Base-by-base conservation (phyloP, 2,329 filamentous ascomycete species). In the Alternaria ventricosa region DNA sequence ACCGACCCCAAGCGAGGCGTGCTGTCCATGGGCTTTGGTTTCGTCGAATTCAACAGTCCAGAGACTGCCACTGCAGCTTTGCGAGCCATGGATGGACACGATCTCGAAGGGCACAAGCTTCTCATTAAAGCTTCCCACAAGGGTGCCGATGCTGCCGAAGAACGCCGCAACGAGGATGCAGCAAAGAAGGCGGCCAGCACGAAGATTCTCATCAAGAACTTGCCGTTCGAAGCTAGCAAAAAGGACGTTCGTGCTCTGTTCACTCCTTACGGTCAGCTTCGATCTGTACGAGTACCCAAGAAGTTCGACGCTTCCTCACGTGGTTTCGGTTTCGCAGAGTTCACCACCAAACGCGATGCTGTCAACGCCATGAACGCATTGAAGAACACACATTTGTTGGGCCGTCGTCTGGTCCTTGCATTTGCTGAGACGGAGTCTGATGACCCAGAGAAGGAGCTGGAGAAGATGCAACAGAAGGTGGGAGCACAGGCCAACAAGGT, bases 191-290 rank as follows among this genome's bases (percentile, higher is more conserved):
- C 88, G 55, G 89, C 92, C 23, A 88, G 89, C 70, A 97, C 94
- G 51, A 98, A 98, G 86, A 91, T 99, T 76, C 90, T 98, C 81
- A 91, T 99, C 84, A 99, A 98, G 86, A 99, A 99, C 84, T 84
- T 99, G 81, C 95, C 96, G 20, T 99, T 99, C 84, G 93, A 98
- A 83, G 91, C 92, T 60, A 75, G 72, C 61, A 97, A 97, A 84
- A 96, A 96, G 80, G 96, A 99, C 78, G 87, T 99, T 62, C 89
- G 93, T 67, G 86, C 91, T 57, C 86, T 98, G 45, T 94, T 98
- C 78, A 89, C 92, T 65, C 90, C 93, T 36, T 98, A 97, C 81
- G 96, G 96, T 49, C 91, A 97, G 79, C 88, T 99, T 67, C 91
- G 93, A 75, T 95, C 94, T 57, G 93, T 99, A 65, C 92, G 96